These are phyloP conservation scores for Setaria viridis DNA, from an alignment of 202 grass and related monocot genomes.

Conservation along the genomic window DNA sequence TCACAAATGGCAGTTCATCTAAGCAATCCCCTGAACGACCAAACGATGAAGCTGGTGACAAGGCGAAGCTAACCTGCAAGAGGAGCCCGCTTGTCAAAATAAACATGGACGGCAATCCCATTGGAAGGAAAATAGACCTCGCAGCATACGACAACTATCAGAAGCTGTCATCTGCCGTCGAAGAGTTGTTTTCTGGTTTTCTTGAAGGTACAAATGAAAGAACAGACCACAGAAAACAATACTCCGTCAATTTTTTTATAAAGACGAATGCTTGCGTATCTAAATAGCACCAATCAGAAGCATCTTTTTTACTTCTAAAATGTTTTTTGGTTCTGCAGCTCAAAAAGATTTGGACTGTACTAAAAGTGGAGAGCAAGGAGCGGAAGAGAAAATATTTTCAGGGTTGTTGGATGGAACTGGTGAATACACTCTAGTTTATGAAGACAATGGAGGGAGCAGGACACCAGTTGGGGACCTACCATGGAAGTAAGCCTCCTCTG, in stretches of 20 bases:
- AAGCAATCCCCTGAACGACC: conserved; percentile 66
- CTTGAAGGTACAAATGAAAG: conserved; percentile 58
- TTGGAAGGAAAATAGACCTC: conserved; percentile 90
- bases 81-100: conserved; percentile 78
- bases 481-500: conserved; percentile 71
- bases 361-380: conserved; percentile 37
- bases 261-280: not conserved
- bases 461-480: conserved; percentile 63
- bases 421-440: conserved; percentile 77
- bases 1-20: conserved; percentile 60
- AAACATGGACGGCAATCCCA: conserved; percentile 97
- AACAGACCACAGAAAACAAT: not conserved
- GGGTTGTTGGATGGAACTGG: conserved; percentile 83
- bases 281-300: not conserved
- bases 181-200: conserved; percentile 79
- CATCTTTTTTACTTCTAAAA: not conserved
- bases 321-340: conserved; percentile 23
- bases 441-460: conserved; percentile 67
- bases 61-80: conserved; percentile 46
- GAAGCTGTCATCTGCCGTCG: conserved; percentile 62
- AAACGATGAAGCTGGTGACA: conserved; percentile 48
- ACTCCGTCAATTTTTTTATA: not conserved
- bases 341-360: conserved; percentile 52
- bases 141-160: conserved; percentile 58
- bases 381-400: conserved; percentile 69